Base-by-base conservation (phyloP, 805 yeast species). In the Candida piceae region DNA sequence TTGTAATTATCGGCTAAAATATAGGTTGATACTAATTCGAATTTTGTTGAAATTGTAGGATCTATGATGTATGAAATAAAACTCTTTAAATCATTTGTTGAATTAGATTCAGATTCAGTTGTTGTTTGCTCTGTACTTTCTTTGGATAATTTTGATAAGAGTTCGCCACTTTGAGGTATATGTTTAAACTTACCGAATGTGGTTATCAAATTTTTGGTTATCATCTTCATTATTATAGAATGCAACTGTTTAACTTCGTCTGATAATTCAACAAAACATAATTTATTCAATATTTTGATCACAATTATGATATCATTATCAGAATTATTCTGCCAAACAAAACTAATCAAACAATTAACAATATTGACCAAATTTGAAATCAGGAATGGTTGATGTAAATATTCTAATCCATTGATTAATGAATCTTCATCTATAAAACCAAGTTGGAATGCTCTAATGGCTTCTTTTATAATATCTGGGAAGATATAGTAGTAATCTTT, bases 331-430 rank as follows among this genome's bases (percentile, higher is more conserved):
- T 34, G 7, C 56, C 58, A 49, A 15, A 47, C 35, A 25, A 36
- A 33, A 19, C 40, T 39, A 8, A 48, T 39, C 17, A 57, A 16
- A n/a, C 36, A 44, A 25, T 46, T 44, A 16, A 55, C 31, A 3
- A 78, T 71, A n/a, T 75, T 73, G 5, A 74, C 61, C 23, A 78
- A 52, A 10, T 80, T 72, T 7, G 73, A 65, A 2, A 84, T 66
- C 45, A 90, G 65, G 44, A 85, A 84, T 3, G 86, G 83, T 50
- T 89, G 96, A 31, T 84, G 66, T 47, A 90, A 83, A 51, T 89
- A 87, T 51, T 89, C 97, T 24, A 90, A 65, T 0, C 96, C 97
- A 38, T 84, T 84, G 32, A 69, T 70, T 28, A 87, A 64, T 4
- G 77, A 71, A 4, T 78, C 80, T 8, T 70, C 55, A 45, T 78